A percentile compares a stretch with the other conserved stretches of the same genome.
Evolutionary conservation across 2,329 filamentous ascomycete species (phyloP).

Genomic region (Trichoderma cornu-damae): DNA sequence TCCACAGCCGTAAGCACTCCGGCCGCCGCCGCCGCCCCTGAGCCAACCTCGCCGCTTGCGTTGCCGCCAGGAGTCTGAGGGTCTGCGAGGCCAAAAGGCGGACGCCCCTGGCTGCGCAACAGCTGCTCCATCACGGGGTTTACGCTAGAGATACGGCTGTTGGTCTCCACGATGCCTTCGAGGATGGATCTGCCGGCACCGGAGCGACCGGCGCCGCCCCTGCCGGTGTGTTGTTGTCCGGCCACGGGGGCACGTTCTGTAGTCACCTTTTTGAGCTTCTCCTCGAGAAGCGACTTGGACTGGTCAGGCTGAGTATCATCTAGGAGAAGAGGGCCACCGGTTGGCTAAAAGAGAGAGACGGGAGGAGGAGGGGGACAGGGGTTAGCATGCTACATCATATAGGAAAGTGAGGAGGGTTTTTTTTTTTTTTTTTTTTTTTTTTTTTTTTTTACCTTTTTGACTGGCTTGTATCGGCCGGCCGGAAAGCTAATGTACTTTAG

Average conservation of each 20-base stretch:
- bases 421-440: too few relatives aligned
- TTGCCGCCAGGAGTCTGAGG: constrained; percentile 28
- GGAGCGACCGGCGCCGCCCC: constrained; percentile 32
- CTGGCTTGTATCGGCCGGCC: constrained; percentile 83
- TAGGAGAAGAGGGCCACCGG: constrained; percentile 88
- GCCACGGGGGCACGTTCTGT: constrained; percentile 58
- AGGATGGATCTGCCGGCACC: constrained; percentile 33
- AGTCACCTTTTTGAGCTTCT: constrained; percentile 81
- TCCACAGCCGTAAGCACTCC: constrained; percentile 82
- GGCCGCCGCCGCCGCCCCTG: constrained; percentile 65
- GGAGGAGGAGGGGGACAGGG: too few relatives aligned
- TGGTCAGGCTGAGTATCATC: constrained; percentile 76
- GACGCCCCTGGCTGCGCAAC: constrained; percentile 37
- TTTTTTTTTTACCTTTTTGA: constrained; percentile 80
- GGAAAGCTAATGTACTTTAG: constrained; percentile 95
- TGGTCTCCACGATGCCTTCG: constrained; percentile 33
- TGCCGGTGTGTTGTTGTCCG: constrained; percentile 31
- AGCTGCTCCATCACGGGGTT: constrained; percentile 40
- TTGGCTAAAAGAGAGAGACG: constrained; percentile 59
- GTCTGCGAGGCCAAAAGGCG: constrained; percentile 30
- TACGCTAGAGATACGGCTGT: constrained; percentile 29
- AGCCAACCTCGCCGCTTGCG: constrained; percentile 41
- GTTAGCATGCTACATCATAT: constrained; percentile 24
- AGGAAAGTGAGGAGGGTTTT: constrained; percentile 25
- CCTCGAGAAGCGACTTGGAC: constrained; percentile 74